These are phyloP conservation scores for Penicillium sp. DNA, from an alignment of 2,329 filamentous ascomycete genomes.

Conservation along the genomic window DNA sequence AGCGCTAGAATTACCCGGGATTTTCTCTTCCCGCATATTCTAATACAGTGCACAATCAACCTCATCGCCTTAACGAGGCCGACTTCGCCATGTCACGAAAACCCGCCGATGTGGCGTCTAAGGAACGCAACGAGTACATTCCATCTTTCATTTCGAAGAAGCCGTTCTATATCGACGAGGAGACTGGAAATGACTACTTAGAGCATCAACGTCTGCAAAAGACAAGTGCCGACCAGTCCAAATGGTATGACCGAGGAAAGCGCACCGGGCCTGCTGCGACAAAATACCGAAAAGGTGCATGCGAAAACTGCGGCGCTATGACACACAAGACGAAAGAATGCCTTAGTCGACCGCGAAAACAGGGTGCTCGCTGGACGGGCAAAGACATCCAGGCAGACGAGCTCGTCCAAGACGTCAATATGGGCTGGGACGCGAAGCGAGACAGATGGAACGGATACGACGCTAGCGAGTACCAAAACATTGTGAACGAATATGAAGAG, in stretches of 20 bases:
- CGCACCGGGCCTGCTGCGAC: constrained; percentile 84
- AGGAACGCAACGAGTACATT: constrained; percentile 98
- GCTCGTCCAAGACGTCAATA: constrained; percentile 75
- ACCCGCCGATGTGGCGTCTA: constrained; percentile 57
- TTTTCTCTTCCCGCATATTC: not conserved
- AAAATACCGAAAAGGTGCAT: constrained; percentile 96
- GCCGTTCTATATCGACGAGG: constrained; percentile 88
- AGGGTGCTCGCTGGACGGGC: constrained; percentile 88
- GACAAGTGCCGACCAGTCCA: constrained; percentile 65
- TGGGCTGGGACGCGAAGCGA: constrained; percentile 96
- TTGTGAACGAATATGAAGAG: constrained; percentile 88
- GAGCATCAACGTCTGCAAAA: constrained; percentile 90
- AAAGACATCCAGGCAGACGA: constrained; percentile 94
- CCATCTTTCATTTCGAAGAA: constrained; percentile 97
- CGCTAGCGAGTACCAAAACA: constrained; percentile 75
- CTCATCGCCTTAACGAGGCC: not conserved
- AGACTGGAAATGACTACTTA: constrained; percentile 80
- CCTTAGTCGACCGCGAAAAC: constrained; percentile 80
- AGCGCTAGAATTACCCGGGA: not conserved
- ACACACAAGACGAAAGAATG: constrained; percentile 96
- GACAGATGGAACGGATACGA: constrained; percentile 99
- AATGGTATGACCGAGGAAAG: constrained; percentile 92
- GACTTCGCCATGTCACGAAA: constrained; percentile 45
- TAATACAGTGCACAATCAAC: not conserved
- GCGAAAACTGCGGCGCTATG: constrained; percentile 97